Evolutionary conservation across 73 alveolate genomes (phyloP), one percentile per base, ranked within the genome.

Genomic region (Paramecium sonneborni): DNA sequence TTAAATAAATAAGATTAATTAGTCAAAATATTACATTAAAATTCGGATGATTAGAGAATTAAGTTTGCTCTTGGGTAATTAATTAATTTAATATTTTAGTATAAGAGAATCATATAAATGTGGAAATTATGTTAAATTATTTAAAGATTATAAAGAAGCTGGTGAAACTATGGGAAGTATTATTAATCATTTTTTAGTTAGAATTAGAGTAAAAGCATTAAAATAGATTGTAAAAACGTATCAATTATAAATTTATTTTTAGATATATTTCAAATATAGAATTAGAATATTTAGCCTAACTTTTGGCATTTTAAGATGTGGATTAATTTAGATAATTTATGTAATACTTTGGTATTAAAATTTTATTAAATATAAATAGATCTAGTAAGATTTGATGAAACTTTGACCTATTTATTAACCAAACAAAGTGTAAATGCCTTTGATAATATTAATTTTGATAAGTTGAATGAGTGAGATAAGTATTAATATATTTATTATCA

Each of bases 141-240:
- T 95, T 85, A 93, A 95, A 52, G 87, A 94, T 67, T 95, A 94
- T 82, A 52, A 94, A 84, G 85, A 48, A 55, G 93, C 98, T 44
- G 95, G 96, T 21, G 93, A 94, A 58, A 67, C 93, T 76, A 93
- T 93, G 62, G 94, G 94, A 11, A 93, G 74, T 84, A 69, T 95
- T 34, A 92, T 95, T 69, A 96, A 95, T 76, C 95, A 93, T 34
- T 95, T 94, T 67, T 57, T 94, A 14, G 97, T 92, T 92, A 94
- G 92, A 69, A 69, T 69, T 30, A 69, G 85, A 69, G 38, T 95
- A 10, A 62, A 87, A 23, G 94, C 95, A 37, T 57, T 95, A 41
- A 35, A 69, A 57, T 76, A 38, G 26, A 85, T 95, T 28, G 85
- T 69, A 23, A 69, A 26, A 37, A 69, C 56, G 85, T 69, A 69